Evolutionary conservation across 352 stramenopile species (phyloP).

Genomic region (Globisporangium abappressorium): DNA sequence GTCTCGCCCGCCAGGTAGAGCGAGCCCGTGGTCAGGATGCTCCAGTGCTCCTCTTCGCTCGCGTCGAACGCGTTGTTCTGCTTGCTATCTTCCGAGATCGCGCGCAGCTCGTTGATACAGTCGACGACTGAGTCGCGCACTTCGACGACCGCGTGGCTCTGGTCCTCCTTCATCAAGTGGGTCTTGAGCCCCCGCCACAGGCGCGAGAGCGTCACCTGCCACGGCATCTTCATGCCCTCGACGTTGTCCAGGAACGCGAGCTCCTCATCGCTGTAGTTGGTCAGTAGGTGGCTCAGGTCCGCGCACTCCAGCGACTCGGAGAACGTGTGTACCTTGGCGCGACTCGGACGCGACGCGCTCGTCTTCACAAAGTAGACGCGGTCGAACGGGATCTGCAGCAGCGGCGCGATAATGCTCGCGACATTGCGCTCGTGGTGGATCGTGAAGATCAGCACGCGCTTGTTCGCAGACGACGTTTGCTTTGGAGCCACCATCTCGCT

Average conservation of each 20-base stretch:
- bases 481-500: conserved; percentile 8
- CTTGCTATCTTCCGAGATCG: conserved; percentile 21
- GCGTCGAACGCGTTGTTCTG: conserved; percentile 8
- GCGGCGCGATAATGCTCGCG: conserved; percentile 52
- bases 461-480: conserved; percentile 15
- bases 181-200: conserved; percentile 53
- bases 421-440: conserved; percentile 86
- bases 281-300: conserved; percentile 33
- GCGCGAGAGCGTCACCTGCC: conserved; percentile 54
- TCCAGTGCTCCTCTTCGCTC: conserved; percentile 38
- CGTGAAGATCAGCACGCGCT: conserved; percentile 70
- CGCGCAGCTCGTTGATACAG: conserved; percentile 53
- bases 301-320: conserved; percentile 53
- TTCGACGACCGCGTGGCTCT: conserved; percentile 24
- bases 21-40: conserved; percentile 71
- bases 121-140: conserved; percentile 62
- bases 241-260: conserved; percentile 42
- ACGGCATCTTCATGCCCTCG: conserved; percentile 34
- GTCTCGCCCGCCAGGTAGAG: conserved; percentile 71
- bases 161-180: conserved; percentile 29
- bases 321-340: conserved; percentile 67
- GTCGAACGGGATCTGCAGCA: conserved; percentile 63
- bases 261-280: conserved; percentile 41
- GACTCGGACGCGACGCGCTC: conserved; percentile 52
- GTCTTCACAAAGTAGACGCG: conserved; percentile 78